A percentile compares a stretch with the other conserved stretches of the same genome.
Evolutionary conservation across 2,329 filamentous ascomycete genomes (phyloP).

Genomic region (Trichoderma harzianum): DNA sequence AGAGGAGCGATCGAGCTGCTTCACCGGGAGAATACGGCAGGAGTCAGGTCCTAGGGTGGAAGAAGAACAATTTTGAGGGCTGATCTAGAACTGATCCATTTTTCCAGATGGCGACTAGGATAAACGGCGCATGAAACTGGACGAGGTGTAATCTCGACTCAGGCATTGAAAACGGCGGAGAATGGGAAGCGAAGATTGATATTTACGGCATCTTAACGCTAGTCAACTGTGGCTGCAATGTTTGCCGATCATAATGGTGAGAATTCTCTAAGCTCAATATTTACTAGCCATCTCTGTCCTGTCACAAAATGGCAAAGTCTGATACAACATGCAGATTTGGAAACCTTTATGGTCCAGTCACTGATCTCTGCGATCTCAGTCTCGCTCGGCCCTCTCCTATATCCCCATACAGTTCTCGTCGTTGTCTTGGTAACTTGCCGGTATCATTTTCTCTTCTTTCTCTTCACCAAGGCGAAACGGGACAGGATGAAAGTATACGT

Average conservation of each 20-base stretch:
- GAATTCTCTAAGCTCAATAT: background rate
- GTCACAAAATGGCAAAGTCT: background rate
- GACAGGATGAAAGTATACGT: background rate
- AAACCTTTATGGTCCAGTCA: background rate
- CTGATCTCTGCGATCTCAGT: background rate
- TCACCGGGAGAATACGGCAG: conserved; percentile 1
- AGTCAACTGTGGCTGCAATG: background rate
- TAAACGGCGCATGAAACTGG: background rate
- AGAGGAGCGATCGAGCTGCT: background rate
- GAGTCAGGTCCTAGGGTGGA: conserved; percentile 5
- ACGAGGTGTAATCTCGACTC: background rate
- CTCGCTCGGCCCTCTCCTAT: background rate
- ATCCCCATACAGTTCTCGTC: background rate
- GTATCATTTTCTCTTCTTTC: background rate
- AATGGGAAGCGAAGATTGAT: background rate
- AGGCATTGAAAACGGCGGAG: background rate
- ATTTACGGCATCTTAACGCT: background rate
- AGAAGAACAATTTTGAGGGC: background rate
- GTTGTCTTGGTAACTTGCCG: background rate
- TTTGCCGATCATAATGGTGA: background rate
- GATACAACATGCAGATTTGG: background rate
- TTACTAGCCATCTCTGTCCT: background rate
- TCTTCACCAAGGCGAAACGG: background rate
- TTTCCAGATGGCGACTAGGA: background rate
- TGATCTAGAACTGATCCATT: background rate